These are phyloP conservation scores for Pseudogymnoascus sp. DNA, from an alignment of 2,329 filamentous ascomycete genomes.

Conservation along the genomic window DNA sequence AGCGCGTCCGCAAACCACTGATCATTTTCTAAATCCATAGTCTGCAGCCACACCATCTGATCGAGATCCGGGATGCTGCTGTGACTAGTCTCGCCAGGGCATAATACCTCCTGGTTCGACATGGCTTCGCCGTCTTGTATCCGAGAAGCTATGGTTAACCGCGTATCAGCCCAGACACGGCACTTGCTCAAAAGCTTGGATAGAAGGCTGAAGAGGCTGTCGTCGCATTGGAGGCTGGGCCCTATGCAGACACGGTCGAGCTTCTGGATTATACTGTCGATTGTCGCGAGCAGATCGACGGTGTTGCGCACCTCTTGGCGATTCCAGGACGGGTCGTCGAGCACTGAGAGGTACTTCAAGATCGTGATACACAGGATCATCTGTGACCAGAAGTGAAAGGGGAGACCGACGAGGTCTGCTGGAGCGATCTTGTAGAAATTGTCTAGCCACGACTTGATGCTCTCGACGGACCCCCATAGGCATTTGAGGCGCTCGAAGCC, in stretches of 20 bases:
- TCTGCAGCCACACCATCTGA: not conserved
- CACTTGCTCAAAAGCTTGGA: constrained; percentile 22
- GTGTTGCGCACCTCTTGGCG: constrained; percentile 27
- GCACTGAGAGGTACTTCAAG: constrained; percentile 30
- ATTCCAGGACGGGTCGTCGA: constrained; percentile 33
- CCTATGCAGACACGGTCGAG: constrained; percentile 24
- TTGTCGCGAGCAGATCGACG: constrained; percentile 24
- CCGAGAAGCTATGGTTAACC: not conserved
- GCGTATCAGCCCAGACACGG: not conserved
- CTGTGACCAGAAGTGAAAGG: constrained; percentile 33
- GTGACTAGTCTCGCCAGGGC: no score
- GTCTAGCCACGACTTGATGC: constrained; percentile 29
- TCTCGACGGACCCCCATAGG: constrained; percentile 29
- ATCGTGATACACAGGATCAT: constrained; percentile 29
- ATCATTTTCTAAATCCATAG: not conserved
- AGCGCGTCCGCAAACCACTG: no score
- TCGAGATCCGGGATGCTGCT: constrained; percentile 2
- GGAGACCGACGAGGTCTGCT: constrained; percentile 23
- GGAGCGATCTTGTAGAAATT: constrained; percentile 25
- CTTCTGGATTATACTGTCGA: constrained; percentile 27
- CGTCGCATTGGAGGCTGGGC: constrained; percentile 23
- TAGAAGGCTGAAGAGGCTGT: constrained; percentile 23
- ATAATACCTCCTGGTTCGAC: no score
- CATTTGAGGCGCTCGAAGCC: constrained; percentile 28
- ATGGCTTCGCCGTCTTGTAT: no score